Conservation (phyloP, 73 alveolate genomes). For the Blepharisma japonicum region DNA sequence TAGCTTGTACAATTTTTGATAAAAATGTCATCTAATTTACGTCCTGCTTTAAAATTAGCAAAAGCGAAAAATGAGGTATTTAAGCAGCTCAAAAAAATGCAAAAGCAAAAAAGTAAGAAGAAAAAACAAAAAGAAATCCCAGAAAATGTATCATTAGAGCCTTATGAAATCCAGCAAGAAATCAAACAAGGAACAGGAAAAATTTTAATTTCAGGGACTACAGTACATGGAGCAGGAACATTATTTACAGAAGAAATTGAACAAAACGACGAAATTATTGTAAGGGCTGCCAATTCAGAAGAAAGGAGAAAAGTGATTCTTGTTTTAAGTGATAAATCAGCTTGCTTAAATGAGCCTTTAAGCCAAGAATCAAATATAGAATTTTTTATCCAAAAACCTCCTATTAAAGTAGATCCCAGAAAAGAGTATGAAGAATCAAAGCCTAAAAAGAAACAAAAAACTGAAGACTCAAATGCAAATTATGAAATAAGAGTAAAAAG, state of each 20-base stretch:
- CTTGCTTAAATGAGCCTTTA: not conserved
- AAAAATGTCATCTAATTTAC: not conserved
- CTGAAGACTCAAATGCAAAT: not conserved
- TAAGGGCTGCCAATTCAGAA: not conserved
- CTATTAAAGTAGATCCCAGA: not conserved
- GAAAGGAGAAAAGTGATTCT: not conserved
- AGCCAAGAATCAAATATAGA: not conserved
- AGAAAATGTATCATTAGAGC: not conserved
- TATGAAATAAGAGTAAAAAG: slow-evolving; percentile 14
- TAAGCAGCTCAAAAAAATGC: not conserved
- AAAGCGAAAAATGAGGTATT: slow-evolving; percentile 8
- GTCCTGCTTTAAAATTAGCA: not conserved
- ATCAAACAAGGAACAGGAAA: slow-evolving; percentile 4
- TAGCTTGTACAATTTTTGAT: no score
- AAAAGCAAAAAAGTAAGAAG: not conserved
- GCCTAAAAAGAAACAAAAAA: slow-evolving; percentile 2
- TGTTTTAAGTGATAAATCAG: slow-evolving; percentile 17
- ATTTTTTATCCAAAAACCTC: not conserved
- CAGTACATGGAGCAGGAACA: slow-evolving; percentile 17
- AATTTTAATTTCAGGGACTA: slow-evolving; percentile 21
- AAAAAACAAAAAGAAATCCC: slow-evolving; percentile 23
- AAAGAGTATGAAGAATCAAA: not conserved
- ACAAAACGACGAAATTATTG: not conserved
- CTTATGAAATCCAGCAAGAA: not conserved
- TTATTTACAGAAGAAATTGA: not conserved